Base-by-base conservation (phyloP, 352 stramenopile genomes). In the Aphanomyces euteiches region DNA sequence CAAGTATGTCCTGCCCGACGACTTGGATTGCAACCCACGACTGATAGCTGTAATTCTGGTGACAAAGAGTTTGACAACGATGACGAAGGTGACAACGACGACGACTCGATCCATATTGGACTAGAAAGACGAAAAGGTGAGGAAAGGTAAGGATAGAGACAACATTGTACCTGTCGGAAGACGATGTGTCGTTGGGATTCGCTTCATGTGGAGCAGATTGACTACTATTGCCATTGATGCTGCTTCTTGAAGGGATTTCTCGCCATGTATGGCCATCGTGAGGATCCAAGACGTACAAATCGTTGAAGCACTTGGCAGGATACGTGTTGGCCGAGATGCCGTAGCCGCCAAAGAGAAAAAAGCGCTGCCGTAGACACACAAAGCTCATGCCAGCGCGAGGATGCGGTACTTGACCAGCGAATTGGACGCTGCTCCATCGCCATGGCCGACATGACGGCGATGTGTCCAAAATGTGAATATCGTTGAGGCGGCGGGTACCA, bases 301-400 rank as follows among this genome's bases (percentile, higher is more conserved):
- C 95, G 70, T 98, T 93, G 77, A 98, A 98, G 77, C 93, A 98
- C 72, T 97, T 97, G 37, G 92, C 93, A 13, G 63, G 63, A 15
- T 21, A 50, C 50, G 50, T 19, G 50, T 58, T 58, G 50, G 63
- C 43, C 13, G 89, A 82, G 21, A 92, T 94, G 0, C 94, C 96
- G 17, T 86, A 97, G 12, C 96, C 96, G 38, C 96, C 96, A 81
- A 98, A 98, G 7, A 98, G 80, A 73, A 96, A 98, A 5, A 98
- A 74, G n/a, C 85, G 78, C 56, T 93, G 90, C 53, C 87, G 78
- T 67, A 98, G 79, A 37, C 88, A 82, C n/a, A 90, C 96, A 71
- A 98, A 90, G n/a, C 92, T 98, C 96, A 98, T 98, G 19, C 94
- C 96, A 0, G 93, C 93, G 48, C 93, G 76, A 7, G 95, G 93